A percentile compares a stretch with the other conserved stretches of the same genome.
Evolutionary conservation across 352 stramenopile genomes (phyloP).

Genomic region (Phytophthora litchii): DNA sequence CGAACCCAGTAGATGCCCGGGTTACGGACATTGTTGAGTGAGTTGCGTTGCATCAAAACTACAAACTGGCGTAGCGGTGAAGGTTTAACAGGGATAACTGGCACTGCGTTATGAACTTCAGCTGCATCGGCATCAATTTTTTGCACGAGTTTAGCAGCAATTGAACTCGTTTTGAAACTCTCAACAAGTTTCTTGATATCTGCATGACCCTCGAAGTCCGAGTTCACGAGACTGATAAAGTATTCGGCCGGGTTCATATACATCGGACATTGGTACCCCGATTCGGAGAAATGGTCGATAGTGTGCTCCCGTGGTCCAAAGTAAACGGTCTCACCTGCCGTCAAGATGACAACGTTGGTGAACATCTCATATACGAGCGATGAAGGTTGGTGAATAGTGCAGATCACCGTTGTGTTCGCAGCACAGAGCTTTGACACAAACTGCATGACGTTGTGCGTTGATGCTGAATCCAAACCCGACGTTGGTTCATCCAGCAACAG

Average conservation of each 20-base stretch:
- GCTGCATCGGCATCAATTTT: constrained; percentile 19
- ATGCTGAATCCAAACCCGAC: constrained; percentile 89
- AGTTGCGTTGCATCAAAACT: constrained; percentile 52
- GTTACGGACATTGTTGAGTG: constrained; percentile 68
- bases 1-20: constrained; percentile 73
- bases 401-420: constrained; percentile 81
- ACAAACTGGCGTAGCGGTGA: constrained; percentile 43
- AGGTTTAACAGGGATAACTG: constrained; percentile 31
- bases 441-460: constrained; percentile 90
- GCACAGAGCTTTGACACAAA: constrained; percentile 49
- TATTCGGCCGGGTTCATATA: constrained; percentile 72
- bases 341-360: constrained; percentile 67
- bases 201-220: constrained; percentile 47
- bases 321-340: constrained; percentile 85
- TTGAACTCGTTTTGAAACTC: constrained; percentile 21
- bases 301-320: constrained; percentile 74
- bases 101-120: constrained; percentile 4
- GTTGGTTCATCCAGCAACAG: constrained; percentile 96
- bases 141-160: constrained; percentile 10
- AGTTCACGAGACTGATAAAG: constrained; percentile 63
- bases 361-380: constrained; percentile 67
- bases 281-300: constrained; percentile 53
- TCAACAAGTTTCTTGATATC: constrained; percentile 28
- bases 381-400: constrained; percentile 87
- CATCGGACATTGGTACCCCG: constrained; percentile 56